A percentile compares a stretch with the other conserved stretches of the same genome.
Evolutionary conservation across 1,139 yeast species (phyloP).

Genomic region (Yamadazyma atlantica): DNA sequence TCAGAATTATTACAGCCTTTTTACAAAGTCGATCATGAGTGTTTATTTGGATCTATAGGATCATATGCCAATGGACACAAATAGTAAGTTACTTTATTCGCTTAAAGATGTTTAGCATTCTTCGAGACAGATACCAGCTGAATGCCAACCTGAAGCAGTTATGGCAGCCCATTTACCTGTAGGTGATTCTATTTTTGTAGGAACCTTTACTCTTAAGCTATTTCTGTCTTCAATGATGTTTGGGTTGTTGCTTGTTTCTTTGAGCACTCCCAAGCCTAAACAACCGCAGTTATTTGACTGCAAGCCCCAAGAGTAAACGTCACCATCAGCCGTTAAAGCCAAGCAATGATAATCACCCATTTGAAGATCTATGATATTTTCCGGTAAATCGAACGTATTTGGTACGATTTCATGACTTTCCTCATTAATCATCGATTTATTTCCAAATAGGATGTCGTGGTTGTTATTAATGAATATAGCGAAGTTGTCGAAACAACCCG

Average conservation of each 20-base stretch:
- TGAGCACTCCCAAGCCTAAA: conserved; percentile 57
- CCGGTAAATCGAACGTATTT: conserved; percentile 14
- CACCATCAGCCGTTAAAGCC: conserved; percentile 62
- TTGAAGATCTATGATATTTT: conserved; percentile 53
- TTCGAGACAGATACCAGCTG: conserved; percentile 44
- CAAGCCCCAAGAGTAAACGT: conserved; percentile 67
- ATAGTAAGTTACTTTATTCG: background rate
- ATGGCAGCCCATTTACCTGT: conserved; percentile 49
- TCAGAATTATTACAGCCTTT: too few species aligned
- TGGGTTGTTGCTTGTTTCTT: conserved; percentile 11
- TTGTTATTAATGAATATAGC: conserved; percentile 55
- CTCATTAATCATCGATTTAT: conserved; percentile 26
- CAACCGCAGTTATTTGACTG: conserved; percentile 69
- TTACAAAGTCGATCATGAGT: too few species aligned
- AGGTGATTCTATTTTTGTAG: conserved; percentile 36
- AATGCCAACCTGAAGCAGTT: conserved; percentile 83
- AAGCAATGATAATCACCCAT: conserved; percentile 75
- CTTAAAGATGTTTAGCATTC: too few species aligned
- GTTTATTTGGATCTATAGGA: too few species aligned
- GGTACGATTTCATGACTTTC: conserved; percentile 38
- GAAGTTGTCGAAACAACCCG: conserved; percentile 51
- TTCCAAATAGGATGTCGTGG: conserved; percentile 44
- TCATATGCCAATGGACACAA: too few species aligned
- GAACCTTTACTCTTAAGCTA: conserved; percentile 37
- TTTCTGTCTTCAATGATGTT: conserved; percentile 32